A percentile compares a stretch with the other conserved stretches of the same genome.
These are phyloP conservation scores for Apiospora kogelbergensis DNA, from an alignment of 2,329 filamentous ascomycete genomes.

Conservation along the genomic window DNA sequence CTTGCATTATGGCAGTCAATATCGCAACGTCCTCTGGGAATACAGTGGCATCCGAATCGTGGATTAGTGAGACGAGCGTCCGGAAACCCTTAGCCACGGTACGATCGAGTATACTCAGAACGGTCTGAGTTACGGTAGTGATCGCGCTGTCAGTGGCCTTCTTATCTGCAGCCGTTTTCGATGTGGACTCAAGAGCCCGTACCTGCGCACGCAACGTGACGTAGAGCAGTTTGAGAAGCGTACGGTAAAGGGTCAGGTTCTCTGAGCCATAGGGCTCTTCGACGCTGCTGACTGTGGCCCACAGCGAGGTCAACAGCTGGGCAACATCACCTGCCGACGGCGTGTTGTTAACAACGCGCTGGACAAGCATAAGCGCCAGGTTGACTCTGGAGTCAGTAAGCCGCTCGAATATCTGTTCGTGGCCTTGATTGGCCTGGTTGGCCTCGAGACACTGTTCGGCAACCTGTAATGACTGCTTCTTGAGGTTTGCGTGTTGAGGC, in stretches of 20 bases:
- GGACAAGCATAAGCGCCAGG: constrained; percentile 78
- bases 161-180: constrained; percentile 28
- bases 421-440: constrained; percentile 70
- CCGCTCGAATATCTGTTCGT: constrained; percentile 79
- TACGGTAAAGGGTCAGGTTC: constrained; percentile 73
- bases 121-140: constrained; percentile 54
- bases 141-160: constrained; percentile 33
- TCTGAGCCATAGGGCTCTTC: constrained; percentile 53
- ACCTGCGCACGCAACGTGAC: constrained; percentile 72
- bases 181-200: constrained; percentile 30
- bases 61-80: constrained; percentile 76
- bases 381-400: constrained; percentile 76
- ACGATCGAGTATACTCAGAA: constrained; percentile 77
- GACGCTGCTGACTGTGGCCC: constrained; percentile 52
- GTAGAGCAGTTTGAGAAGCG: constrained; percentile 80
- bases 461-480: constrained; percentile 71
- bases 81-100: constrained; percentile 83
- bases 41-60: constrained; percentile 67
- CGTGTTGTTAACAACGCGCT: constrained; percentile 67
- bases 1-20: constrained; percentile 84
- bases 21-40: constrained; percentile 81
- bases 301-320: constrained; percentile 50
- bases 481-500: constrained; percentile 53
- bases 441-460: constrained; percentile 75
- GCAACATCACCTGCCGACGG: constrained; percentile 51